phyloP scores from a whole-genome alignment of 2,329 filamentous ascomycete species.

The Ophiosphaerella korrae region DNA sequence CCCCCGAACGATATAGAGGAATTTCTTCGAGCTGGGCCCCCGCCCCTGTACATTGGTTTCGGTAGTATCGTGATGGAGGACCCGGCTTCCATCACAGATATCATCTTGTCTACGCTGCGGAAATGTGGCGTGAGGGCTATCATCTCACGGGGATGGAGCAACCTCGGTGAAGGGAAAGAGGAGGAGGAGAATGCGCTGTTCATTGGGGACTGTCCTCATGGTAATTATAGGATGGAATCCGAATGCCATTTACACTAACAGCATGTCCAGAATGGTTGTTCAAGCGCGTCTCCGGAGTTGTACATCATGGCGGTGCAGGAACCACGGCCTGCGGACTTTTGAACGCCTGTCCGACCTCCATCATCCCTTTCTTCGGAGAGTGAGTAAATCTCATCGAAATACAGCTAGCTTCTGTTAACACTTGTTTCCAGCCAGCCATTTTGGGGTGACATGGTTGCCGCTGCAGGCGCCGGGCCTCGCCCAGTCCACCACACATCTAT shows the following conservation, averaged over 20 bases:
- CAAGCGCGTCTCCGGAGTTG: conserved; percentile 74
- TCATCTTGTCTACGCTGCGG: conserved; percentile 55
- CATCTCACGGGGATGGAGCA: conserved; percentile 55
- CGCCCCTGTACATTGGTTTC: conserved; percentile 62
- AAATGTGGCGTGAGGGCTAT: conserved; percentile 50
- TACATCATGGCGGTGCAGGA: conserved; percentile 86
- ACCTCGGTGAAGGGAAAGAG: conserved; percentile 8
- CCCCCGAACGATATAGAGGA: conserved; percentile 46
- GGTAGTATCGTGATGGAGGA: conserved; percentile 62
- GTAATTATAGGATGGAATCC: too few species aligned
- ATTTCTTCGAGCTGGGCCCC: conserved; percentile 57
- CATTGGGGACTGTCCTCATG: conserved; percentile 74
- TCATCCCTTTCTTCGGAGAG: conserved; percentile 73
- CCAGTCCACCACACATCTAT: conserved; percentile 24
- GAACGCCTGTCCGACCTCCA: conserved; percentile 74
- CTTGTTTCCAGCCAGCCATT: conserved; percentile 28
- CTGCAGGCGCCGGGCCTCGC: conserved; percentile 33
- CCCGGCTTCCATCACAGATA: conserved; percentile 50
- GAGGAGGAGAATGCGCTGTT: conserved; percentile 49
- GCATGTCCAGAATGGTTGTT: conserved; percentile 73
- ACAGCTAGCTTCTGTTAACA: conserved; percentile 34
- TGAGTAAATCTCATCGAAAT: conserved; percentile 23
- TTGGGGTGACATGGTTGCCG: conserved; percentile 24
- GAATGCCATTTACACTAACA: too few species aligned
- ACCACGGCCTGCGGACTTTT: conserved; percentile 82